phyloP scores from a whole-genome alignment of 208 protist species.

The Leishmania turanica region DNA sequence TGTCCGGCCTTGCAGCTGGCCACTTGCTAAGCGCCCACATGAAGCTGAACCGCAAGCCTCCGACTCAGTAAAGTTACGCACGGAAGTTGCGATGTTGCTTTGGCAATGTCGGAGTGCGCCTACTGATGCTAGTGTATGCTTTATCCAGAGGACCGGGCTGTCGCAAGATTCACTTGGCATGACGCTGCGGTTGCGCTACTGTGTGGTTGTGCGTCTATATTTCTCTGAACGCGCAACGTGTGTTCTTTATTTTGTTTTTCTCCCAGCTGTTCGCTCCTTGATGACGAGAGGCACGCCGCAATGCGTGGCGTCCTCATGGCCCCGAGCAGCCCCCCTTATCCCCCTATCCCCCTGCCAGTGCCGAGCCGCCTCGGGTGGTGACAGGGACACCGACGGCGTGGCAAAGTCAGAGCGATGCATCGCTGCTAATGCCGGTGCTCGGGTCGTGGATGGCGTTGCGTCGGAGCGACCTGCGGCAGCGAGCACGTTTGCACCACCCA shows the following conservation, averaged over 20 bases:
- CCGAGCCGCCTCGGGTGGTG: neutral
- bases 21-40: slow-evolving; percentile 92
- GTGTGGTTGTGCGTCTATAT: neutral
- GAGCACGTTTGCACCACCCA: neutral
- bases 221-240: neutral
- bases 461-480: neutral
- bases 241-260: neutral
- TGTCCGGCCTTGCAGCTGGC: slow-evolving; percentile 91
- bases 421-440: neutral
- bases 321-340: neutral
- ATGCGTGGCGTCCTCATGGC: neutral
- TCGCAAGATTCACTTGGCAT: neutral
- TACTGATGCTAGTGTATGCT: neutral
- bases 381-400: neutral
- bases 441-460: neutral
- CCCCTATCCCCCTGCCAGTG: neutral
- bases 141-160: neutral
- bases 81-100: neutral
- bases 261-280: neutral
- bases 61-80: slow-evolving; percentile 11
- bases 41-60: slow-evolving; percentile 92
- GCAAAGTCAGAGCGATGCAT: neutral
- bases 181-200: neutral
- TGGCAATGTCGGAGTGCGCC: neutral
- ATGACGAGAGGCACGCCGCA: neutral